phyloP scores from a whole-genome alignment of 2,329 filamentous ascomycete genomes.

The Dothidotthia symphoricarpi region DNA sequence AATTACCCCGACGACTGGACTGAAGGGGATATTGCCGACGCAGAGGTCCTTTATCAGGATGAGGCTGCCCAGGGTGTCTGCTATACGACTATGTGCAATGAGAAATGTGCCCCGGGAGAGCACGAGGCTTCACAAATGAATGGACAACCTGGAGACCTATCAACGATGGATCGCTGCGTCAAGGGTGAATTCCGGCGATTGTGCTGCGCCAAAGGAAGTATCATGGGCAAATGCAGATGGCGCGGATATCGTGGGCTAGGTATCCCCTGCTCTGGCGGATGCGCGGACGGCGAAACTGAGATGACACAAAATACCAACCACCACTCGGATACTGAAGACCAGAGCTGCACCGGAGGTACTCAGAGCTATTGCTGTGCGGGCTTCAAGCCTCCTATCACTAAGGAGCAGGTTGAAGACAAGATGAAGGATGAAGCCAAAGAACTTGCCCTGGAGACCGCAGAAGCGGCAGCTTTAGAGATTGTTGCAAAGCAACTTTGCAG shows the following conservation, averaged over 20 bases:
- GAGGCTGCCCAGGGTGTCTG: conserved; percentile 1
- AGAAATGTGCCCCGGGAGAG: conserved; percentile 5
- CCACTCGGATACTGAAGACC: conserved; percentile 27
- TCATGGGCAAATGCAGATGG: conserved; percentile 5
- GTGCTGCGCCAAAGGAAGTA: conserved; percentile 4
- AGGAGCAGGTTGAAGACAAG: conserved; percentile 14
- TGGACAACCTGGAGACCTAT: conserved; percentile 1
- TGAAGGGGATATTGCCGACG: background rate
- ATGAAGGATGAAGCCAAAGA: conserved; percentile 5
- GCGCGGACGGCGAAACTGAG: conserved; percentile 24
- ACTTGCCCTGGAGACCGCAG: conserved; percentile 15
- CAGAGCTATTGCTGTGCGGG: conserved; percentile 24
- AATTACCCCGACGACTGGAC: background rate
- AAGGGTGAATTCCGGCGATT: background rate
- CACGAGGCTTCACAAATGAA: conserved; percentile 5
- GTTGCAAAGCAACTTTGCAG: conserved; percentile 41
- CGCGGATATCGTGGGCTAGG: conserved; percentile 4
- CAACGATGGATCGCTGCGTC: background rate
- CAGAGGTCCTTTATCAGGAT: background rate
- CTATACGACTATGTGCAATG: conserved; percentile 5
- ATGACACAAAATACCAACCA: conserved; percentile 31
- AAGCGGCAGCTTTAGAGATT: conserved; percentile 32
- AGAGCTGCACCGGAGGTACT: conserved; percentile 28
- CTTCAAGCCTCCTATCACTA: conserved; percentile 26
- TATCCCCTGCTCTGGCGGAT: conserved; percentile 1